Base-by-base conservation (phyloP, 2,329 filamentous ascomycete species). In the Coniochaeta sp. region DNA sequence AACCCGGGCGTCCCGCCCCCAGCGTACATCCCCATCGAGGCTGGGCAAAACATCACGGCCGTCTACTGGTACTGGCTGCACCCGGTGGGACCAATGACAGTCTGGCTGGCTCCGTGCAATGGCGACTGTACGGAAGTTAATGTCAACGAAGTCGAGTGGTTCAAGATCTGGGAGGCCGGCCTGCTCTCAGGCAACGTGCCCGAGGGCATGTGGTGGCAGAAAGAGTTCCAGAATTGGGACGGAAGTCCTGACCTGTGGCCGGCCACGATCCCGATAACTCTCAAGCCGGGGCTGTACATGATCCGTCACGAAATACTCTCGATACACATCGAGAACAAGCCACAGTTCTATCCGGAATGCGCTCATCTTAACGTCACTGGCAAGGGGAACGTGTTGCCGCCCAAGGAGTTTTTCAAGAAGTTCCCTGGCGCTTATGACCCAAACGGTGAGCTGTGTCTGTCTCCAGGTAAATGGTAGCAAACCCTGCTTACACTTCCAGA, bases 221-320 rank as follows among this genome's bases (percentile, higher is more conserved):
- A 72, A 59, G 54, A 65, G 40, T 76, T 75, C 60, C 74, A 76
- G 60, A 68, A 69, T 32, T 75, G 73, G 73, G 73, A 75, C 42
- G 71, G 72, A 1, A 64, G 65, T 1, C 73, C 73, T 0, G 72
- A 70, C 38, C 62, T 73, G 47, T 83, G 78, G 76, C 77, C 76
- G 0, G 74, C 73, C 40, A 78, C 72, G 0, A 77, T 83, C 14
- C 81, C 80, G 0, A 65, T 69, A 3, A 72, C 69, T 1, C 69
- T 83, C 22, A 74, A 72, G 55, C 68, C 77, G 0, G 81, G 81
- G 4, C 70, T 79, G 42, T 83, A 83, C 64, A 68, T 83, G 55
- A 75, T 83, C 56, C 69, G 80, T 42, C 80, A 83, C 65, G 80
- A 84, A 70, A 76, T 82, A 59, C 64, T 82, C 34, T 79, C 78